Percentiles rank a stretch among this genome's conserved stretches.
phyloP scores from a whole-genome alignment of 179 eudicot genomes.

The Carnegiea gigantea region DNA sequence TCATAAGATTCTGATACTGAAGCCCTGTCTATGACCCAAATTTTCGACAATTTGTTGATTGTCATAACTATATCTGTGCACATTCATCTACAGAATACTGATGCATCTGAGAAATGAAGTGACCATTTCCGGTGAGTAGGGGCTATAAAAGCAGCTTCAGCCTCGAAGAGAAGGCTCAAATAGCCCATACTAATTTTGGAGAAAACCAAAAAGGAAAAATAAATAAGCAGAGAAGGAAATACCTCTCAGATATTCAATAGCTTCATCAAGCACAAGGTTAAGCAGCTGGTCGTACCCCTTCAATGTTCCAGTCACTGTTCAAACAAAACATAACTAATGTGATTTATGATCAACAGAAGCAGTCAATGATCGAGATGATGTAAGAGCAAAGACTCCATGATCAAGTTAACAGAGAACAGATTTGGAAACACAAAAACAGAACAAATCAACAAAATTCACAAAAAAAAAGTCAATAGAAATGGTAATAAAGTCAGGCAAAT shows the following conservation, averaged over 20 bases:
- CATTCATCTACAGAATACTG: not conserved
- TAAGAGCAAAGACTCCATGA: not conserved
- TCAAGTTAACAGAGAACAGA: not conserved
- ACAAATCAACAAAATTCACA: not conserved
- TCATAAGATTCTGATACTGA: not conserved
- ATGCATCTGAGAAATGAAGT: not conserved
- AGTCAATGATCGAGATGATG: not conserved
- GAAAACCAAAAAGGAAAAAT: not conserved
- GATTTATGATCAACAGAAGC: not conserved
- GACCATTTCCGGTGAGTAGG: not conserved
- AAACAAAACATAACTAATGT: not conserved
- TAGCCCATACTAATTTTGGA: not conserved
- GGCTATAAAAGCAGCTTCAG: not conserved
- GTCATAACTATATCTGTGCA: not conserved
- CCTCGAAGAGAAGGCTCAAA: not conserved
- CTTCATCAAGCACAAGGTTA: constrained; percentile 98
- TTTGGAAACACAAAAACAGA: not conserved
- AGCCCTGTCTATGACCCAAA: not conserved
- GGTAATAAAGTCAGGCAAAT: not conserved
- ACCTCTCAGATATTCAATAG: constrained; percentile 87
- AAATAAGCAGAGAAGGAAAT: constrained; percentile 13
- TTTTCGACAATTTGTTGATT: not conserved
- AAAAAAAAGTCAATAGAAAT: not conserved
- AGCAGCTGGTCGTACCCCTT: constrained; percentile 96
- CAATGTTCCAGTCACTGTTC: constrained; percentile 78